Conservation (phyloP, 75 land plant genomes). For the Cryptomeria japonica region DNA sequence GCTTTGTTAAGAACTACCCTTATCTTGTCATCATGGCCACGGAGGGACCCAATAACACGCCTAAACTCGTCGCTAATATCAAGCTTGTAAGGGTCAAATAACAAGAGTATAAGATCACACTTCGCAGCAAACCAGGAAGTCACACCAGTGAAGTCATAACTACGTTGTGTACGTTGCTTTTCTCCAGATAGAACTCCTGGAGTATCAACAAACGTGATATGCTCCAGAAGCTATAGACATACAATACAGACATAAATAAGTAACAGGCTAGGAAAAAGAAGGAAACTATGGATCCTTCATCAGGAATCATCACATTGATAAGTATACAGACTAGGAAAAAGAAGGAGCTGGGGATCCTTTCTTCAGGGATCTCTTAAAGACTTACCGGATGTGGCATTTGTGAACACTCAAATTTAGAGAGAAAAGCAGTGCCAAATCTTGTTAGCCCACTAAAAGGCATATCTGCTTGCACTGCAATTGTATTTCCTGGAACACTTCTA, state of each 20-base stretch:
- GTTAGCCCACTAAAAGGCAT: conserved; percentile 95
- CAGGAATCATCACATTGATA: background rate
- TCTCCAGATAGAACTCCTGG: conserved; percentile 99
- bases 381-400: conserved; percentile 96
- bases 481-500: conserved; percentile 95
- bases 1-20: conserved; percentile 96
- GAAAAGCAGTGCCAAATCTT: conserved; percentile 87
- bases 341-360: background rate
- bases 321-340: conserved; percentile 3
- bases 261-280: background rate
- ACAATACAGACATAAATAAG: conserved; percentile 14
- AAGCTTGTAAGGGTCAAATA: conserved; percentile 97
- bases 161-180: conserved; percentile 92
- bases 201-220: conserved; percentile 93
- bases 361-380: background rate
- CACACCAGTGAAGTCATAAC: conserved; percentile 97
- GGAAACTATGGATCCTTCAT: background rate
- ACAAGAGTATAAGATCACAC: conserved; percentile 87
- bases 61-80: conserved; percentile 99
- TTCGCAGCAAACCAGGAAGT: conserved; percentile 99
- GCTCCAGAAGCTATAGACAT: conserved; percentile 70
- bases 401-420: conserved; percentile 92
- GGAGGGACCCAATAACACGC: conserved; percentile 83
- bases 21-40: conserved; percentile 97
- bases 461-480: conserved; percentile 92